phyloP scores from a whole-genome alignment of 306 rosid genomes.

The Lablab purpureus region DNA sequence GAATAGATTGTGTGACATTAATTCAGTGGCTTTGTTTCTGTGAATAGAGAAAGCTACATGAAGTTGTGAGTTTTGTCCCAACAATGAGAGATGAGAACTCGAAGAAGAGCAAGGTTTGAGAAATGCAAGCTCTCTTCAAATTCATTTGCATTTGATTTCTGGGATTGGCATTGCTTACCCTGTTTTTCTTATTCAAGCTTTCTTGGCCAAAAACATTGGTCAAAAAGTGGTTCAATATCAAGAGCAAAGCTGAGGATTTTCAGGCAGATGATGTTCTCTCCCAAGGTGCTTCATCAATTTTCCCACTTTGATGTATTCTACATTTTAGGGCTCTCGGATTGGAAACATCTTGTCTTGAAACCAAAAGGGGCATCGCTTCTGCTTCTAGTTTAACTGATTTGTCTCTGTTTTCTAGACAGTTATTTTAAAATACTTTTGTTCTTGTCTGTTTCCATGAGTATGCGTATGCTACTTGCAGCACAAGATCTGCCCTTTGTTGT shows the following conservation, averaged over 20 bases:
- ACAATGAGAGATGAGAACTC: constrained; percentile 95
- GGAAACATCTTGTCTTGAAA: constrained; percentile 39
- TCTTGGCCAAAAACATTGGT: constrained; percentile 94
- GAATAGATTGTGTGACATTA: constrained; percentile 12
- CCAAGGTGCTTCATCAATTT: constrained; percentile 65
- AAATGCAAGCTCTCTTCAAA: constrained; percentile 48
- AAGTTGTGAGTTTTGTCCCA: constrained; percentile 55
- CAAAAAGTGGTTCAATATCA: constrained; percentile 92
- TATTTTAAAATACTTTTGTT: background rate
- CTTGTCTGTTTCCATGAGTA: constrained; percentile 36
- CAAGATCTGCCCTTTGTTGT: constrained; percentile 67
- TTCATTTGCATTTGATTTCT: constrained; percentile 40
- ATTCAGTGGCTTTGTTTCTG: constrained; percentile 25
- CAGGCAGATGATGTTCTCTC: constrained; percentile 73
- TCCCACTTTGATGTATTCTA: constrained; percentile 44
- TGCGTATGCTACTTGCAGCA: constrained; percentile 45
- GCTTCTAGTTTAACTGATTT: constrained; percentile 8
- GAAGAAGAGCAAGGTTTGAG: constrained; percentile 94
- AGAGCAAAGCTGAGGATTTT: constrained; percentile 82
- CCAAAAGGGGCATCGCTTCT: constrained; percentile 37
- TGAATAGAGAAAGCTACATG: constrained; percentile 62
- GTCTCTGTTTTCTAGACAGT: constrained; percentile 11
- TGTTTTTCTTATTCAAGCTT: constrained; percentile 67
- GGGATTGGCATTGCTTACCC: constrained; percentile 53
- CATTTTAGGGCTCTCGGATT: constrained; percentile 41